These are phyloP conservation scores for Barbatosphaeria neglecta DNA, from an alignment of 495 filamentous ascomycete species.

Conservation along the genomic window DNA sequence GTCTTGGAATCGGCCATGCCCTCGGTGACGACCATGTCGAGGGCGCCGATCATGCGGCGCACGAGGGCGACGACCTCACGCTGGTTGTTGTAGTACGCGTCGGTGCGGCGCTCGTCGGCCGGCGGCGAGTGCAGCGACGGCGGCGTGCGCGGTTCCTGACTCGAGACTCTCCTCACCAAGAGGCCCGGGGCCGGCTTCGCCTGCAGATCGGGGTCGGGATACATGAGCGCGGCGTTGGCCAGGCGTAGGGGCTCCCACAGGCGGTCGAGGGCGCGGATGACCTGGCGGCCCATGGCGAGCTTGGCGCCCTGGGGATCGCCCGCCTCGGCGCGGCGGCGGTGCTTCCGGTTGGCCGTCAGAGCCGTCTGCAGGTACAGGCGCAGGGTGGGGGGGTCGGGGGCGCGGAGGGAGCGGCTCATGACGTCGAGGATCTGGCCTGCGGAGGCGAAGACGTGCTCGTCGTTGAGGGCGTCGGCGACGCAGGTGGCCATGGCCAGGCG, in stretches of 20 bases:
- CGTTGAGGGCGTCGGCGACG: constrained; percentile 57
- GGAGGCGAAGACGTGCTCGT: constrained; percentile 37
- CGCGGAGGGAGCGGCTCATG: constrained; percentile 33
- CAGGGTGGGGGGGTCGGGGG: constrained; percentile 31
- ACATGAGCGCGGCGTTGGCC: constrained; percentile 11
- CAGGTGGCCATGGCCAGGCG: constrained; percentile 60
- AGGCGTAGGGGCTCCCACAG: constrained; percentile 25
- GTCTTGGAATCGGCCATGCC: constrained; percentile 7
- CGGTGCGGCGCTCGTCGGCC: background rate
- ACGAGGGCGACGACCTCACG: constrained; percentile 25
- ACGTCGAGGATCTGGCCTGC: constrained; percentile 45
- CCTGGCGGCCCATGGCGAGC: constrained; percentile 17
- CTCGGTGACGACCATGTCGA: constrained; percentile 19
- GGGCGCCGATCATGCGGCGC: constrained; percentile 27
- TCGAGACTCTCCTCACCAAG: background rate
- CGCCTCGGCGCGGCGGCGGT: constrained; percentile 3
- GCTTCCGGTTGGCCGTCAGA: constrained; percentile 15
- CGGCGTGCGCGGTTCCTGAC: too few relatives aligned
- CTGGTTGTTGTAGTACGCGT: too few relatives aligned
- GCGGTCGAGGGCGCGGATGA: constrained; percentile 22
- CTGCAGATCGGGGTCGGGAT: constrained; percentile 2
- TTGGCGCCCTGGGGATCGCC: constrained; percentile 8
- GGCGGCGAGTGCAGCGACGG: too few relatives aligned
- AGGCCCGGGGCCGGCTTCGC: constrained; percentile 7
- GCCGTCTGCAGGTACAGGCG: constrained; percentile 29